Base-by-base conservation (phyloP, 2,329 filamentous ascomycete genomes). In the Aspergillus spinulosporus region DNA sequence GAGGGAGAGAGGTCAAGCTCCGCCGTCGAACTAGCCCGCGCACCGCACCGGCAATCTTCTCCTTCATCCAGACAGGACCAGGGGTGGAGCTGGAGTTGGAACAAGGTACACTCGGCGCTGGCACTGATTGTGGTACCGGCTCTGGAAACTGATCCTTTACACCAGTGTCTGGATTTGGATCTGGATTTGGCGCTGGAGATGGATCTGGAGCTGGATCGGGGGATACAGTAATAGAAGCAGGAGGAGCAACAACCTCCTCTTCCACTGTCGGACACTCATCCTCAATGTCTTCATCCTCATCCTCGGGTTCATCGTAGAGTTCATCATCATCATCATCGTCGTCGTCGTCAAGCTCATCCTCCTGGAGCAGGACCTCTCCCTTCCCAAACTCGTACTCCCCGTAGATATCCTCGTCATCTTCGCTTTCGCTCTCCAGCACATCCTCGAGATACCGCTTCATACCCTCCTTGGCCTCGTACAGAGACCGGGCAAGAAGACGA, bases 401-500 rank as follows among this genome's bases (percentile, higher is more conserved):
- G 11, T 37, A 37, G 9, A 11, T 12, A 12, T 37, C 34, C 21
- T 45, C 43, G 21, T 45, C 43, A 5, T 45, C 43, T 3, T 62
- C 59, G 4, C 9, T 14, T 2, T 29, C 43, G 28, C 9, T 7
- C 11, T 29, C 28, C 2, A 63, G 11, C 4, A 60, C 49, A 4
- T 56, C 34, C 3, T 54, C 49, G 28, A 65, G 49, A 4, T 57
- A 52, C 7, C 46, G 56, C 48, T 54, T 56, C 48, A 62, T 58
- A 15, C 60, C 60, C 0, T 52, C 40, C 14, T 66, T 59, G 2
- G 63, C 60, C 5, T 59, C 50, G n/a, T 61, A 28, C 31, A 65
- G 56, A 2, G 64, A 64, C 2, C 56, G 59, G 2, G 55, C 56
- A 8, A 65, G 58, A n/a, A 66, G 51, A 2, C 52, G 43, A n/a